Base-by-base conservation (phyloP, 2,329 filamentous ascomycete species). In the Xylariaceae sp. region DNA sequence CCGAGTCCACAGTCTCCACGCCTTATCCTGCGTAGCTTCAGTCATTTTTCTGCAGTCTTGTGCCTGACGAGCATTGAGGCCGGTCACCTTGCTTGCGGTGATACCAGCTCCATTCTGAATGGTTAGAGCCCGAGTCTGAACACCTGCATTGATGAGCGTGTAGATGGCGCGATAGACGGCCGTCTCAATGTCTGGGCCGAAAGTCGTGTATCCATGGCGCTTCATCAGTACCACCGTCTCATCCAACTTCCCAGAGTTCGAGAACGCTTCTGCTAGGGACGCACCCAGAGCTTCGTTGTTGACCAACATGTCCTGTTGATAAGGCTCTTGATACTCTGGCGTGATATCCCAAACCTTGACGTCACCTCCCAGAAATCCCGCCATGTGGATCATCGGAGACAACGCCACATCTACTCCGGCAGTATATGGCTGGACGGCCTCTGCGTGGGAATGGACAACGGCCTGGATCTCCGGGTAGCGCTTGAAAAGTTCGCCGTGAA, bases 401-500 rank as follows among this genome's bases (percentile, higher is more conserved):
- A 56, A 22, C n/a, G 46, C 50, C 5, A 54, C 47, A 6, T 21
- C 39, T n/a, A n/a, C n/a, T 22, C 12, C 38, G 32, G 45, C 37
- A 41, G 41, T 37, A 19, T 50, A 55, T 3, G 48, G 44, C 10
- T 55, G 32, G 25, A 55, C 50, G 17, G 33, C 48, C 1, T 46
- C 33, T 7, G 48, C 44, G 37, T 54, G 50, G 35, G 46, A 50
- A 25, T 56, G 53, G n/a, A 55, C 37, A 3, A 55, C 48, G 29
- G 43, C 40, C 34, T 32, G 44, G 34, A 54, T 39, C 1, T 22
- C 16, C 16, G 48, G 22, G 37, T 45, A 56, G 20, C 48, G 44
- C 48, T 48, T 49, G 12, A 50, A 49, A 5, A 55, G 45, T 45
- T 56, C 53, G 44, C 47, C 46, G 42, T 56, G 54, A 20, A 55